Evolutionary conservation across 768 basidiomycete species (phyloP).

Genomic region (Suillus subaureus): DNA sequence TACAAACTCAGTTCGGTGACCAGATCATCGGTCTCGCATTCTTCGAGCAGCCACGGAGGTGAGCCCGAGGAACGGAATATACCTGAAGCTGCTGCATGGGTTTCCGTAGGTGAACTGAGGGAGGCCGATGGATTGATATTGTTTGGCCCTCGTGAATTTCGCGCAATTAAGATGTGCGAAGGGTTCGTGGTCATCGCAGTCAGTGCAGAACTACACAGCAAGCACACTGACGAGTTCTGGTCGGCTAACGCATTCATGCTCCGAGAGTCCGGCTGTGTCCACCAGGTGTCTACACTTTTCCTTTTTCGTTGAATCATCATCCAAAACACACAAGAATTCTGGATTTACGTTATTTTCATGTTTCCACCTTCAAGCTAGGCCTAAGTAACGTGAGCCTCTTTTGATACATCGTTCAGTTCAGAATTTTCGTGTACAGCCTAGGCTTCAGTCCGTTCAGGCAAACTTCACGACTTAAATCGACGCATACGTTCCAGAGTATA

Average conservation of each 20-base stretch:
- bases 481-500: background rate
- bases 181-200: constrained; percentile 70
- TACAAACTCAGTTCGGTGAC: constrained; percentile 70
- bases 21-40: constrained; percentile 68
- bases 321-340: background rate
- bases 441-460: background rate
- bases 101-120: constrained; percentile 84
- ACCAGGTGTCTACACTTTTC: background rate
- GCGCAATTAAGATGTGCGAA: constrained; percentile 86
- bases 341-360: background rate
- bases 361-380: background rate
- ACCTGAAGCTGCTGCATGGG: constrained; percentile 84
- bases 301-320: constrained; percentile 1
- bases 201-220: background rate
- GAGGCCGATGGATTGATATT: constrained; percentile 80
- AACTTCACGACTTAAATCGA: background rate
- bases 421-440: background rate
- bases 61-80: constrained; percentile 82
- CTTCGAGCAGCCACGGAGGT: constrained; percentile 79
- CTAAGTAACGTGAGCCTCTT: background rate
- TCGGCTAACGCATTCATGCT: background rate
- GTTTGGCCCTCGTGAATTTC: constrained; percentile 75
- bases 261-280: background rate
- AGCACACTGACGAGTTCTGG: background rate
- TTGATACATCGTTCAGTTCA: background rate